These are phyloP conservation scores for Evernia prunastri DNA, from an alignment of 495 filamentous ascomycete genomes.

Conservation along the genomic window DNA sequence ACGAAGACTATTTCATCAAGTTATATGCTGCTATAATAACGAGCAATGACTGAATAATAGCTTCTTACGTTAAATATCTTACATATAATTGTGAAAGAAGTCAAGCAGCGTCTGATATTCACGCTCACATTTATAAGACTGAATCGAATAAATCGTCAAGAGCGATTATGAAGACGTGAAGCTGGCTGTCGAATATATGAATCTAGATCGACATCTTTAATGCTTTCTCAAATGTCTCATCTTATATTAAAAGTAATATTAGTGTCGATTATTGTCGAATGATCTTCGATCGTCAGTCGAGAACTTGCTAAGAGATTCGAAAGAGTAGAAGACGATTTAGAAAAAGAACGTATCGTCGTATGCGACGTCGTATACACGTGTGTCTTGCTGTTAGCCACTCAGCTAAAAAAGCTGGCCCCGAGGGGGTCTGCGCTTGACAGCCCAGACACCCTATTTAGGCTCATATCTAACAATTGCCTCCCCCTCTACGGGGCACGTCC, in stretches of 20 bases:
- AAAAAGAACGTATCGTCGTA: no score
- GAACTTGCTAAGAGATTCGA: slow-evolving; percentile 54
- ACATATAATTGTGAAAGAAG: slow-evolving; percentile 60
- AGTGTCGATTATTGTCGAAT: slow-evolving; percentile 86
- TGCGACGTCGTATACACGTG: slow-evolving; percentile 18
- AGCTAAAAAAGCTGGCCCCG: no score
- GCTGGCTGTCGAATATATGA: slow-evolving; percentile 70
- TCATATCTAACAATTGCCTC: no score
- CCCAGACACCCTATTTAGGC: no score
- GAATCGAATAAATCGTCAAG: slow-evolving; percentile 55
- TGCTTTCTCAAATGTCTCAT: slow-evolving; percentile 62
- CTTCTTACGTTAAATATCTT: no score
- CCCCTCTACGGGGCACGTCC: no score
- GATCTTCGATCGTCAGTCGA: slow-evolving; percentile 59
- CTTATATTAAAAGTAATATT: slow-evolving; percentile 60
- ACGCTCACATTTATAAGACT: slow-evolving; percentile 65
- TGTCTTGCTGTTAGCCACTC: no score
- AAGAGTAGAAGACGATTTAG: slow-evolving; percentile 53
- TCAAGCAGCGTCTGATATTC: slow-evolving; percentile 67
- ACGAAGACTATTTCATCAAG: no score
- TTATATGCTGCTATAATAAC: no score
- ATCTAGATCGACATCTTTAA: slow-evolving; percentile 63
- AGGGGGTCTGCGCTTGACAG: no score
- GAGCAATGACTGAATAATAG: no score
- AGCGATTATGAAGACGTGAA: slow-evolving; percentile 88